phyloP scores from a whole-genome alignment of 768 basidiomycete genomes.

The Tylopilus sp. region DNA sequence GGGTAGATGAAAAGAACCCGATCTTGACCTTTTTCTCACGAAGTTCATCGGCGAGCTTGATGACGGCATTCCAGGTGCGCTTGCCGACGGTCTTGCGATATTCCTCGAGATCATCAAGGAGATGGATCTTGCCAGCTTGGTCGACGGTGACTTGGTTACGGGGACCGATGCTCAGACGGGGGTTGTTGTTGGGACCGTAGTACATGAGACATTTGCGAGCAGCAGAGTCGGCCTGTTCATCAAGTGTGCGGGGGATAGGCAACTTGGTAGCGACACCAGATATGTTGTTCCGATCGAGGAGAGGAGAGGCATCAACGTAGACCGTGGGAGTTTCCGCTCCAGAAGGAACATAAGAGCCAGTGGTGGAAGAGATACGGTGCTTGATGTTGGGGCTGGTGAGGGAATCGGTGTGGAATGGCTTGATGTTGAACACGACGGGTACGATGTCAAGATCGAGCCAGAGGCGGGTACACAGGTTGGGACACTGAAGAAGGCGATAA shows the following conservation, averaged over 20 bases:
- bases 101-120: constrained; percentile 78
- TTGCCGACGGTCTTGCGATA: constrained; percentile 69
- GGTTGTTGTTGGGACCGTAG: constrained; percentile 80
- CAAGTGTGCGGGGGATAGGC: constrained; percentile 72
- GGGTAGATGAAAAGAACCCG: constrained; percentile 93
- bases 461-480: constrained; percentile 80
- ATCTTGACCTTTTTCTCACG: constrained; percentile 86
- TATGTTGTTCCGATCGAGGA: constrained; percentile 38
- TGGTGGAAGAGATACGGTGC: constrained; percentile 78
- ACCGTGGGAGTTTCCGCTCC: constrained; percentile 75
- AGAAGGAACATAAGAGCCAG: constrained; percentile 73
- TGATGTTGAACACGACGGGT: constrained; percentile 83
- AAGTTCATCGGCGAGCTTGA: constrained; percentile 79
- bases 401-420: constrained; percentile 77
- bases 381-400: constrained; percentile 76
- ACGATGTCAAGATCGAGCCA: constrained; percentile 85
- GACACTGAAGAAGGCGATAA: constrained; percentile 46
- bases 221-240: constrained; percentile 84
- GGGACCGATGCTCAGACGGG: constrained; percentile 74
- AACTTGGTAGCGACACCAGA: constrained; percentile 52
- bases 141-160: constrained; percentile 89
- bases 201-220: constrained; percentile 83
- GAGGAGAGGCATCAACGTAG: constrained; percentile 55
- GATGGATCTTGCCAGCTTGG: constrained; percentile 79
- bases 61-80: constrained; percentile 79